phyloP scores from a whole-genome alignment of 768 basidiomycete species.

The Pholiota conissans region DNA sequence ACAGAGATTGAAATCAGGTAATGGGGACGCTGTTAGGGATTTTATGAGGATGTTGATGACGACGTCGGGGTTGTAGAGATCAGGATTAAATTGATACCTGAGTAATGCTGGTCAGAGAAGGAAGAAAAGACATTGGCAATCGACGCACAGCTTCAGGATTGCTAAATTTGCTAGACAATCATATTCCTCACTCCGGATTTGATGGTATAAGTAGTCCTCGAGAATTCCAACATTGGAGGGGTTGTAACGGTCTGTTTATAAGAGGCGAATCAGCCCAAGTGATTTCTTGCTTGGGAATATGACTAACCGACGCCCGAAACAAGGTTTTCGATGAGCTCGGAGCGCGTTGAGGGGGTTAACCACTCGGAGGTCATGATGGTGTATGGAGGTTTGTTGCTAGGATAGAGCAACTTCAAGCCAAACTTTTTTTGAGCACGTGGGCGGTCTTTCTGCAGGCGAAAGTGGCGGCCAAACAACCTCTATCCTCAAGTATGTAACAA shows the following conservation, averaged over 20 bases:
- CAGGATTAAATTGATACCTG: constrained; percentile 96
- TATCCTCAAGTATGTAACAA: constrained; percentile 7
- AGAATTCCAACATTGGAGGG: constrained; percentile 91
- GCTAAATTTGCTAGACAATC: constrained; percentile 95
- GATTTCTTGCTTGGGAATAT: not conserved
- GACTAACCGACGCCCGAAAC: constrained; percentile 85
- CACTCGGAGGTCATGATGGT: constrained; percentile 57
- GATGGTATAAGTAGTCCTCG: constrained; percentile 95
- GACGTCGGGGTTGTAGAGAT: constrained; percentile 90
- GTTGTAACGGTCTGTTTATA: constrained; percentile 89
- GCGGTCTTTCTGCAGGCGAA: constrained; percentile 6
- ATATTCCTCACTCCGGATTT: constrained; percentile 88
- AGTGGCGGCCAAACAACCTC: not conserved
- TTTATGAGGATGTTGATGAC: constrained; percentile 95
- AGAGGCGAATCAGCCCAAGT: not conserved
- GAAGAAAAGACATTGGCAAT: not conserved
- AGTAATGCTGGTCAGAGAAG: not conserved
- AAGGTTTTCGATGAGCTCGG: constrained; percentile 87
- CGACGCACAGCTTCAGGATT: constrained; percentile 82
- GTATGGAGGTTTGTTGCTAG: constrained; percentile 1
- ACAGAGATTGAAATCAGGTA: constrained; percentile 94
- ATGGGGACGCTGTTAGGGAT: constrained; percentile 79
- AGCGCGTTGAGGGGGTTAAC: constrained; percentile 74
- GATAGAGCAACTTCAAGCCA: constrained; percentile 6
- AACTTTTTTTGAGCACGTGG: constrained; percentile 34